phyloP scores from a whole-genome alignment of 306 rosid species.

The Medicago truncatula region DNA sequence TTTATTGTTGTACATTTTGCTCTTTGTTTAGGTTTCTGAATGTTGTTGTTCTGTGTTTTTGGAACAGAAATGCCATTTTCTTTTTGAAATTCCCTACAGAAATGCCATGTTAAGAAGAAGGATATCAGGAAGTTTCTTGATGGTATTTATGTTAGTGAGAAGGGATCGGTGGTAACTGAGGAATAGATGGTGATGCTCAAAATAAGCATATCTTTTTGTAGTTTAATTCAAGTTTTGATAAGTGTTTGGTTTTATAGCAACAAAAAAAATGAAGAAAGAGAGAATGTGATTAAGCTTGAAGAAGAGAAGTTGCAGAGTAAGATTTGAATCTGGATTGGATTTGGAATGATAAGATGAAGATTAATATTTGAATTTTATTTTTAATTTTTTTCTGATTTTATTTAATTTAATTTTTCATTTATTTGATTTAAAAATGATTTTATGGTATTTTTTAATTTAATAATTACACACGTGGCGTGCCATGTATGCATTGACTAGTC shows the following conservation, averaged over 20 bases:
- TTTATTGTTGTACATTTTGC: neutral
- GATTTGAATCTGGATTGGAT: constrained; percentile 32
- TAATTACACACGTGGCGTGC: no score
- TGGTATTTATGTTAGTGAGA: constrained; percentile 86
- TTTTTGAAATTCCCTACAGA: no score
- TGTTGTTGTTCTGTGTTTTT: neutral
- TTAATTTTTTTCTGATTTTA: no score
- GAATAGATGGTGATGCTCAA: constrained; percentile 47
- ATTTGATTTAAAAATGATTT: no score
- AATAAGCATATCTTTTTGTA: neutral
- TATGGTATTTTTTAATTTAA: no score
- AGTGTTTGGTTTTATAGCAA: constrained; percentile 23
- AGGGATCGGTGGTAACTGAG: constrained; percentile 63
- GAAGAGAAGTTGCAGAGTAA: constrained; percentile 57
- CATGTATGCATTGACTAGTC: no score
- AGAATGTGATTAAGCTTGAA: constrained; percentile 56
- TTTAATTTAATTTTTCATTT: no score
- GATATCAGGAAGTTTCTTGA: constrained; percentile 90
- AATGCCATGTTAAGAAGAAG: constrained; percentile 86
- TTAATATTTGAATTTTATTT: no score
- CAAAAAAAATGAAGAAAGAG: neutral
- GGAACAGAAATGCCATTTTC: no score
- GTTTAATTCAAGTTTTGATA: constrained; percentile 1
- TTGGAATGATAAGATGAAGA: no score
- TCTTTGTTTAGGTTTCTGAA: neutral